Evolutionary conservation across 305 asterid species (phyloP).

Genomic region (Fraxinus paxiana): DNA sequence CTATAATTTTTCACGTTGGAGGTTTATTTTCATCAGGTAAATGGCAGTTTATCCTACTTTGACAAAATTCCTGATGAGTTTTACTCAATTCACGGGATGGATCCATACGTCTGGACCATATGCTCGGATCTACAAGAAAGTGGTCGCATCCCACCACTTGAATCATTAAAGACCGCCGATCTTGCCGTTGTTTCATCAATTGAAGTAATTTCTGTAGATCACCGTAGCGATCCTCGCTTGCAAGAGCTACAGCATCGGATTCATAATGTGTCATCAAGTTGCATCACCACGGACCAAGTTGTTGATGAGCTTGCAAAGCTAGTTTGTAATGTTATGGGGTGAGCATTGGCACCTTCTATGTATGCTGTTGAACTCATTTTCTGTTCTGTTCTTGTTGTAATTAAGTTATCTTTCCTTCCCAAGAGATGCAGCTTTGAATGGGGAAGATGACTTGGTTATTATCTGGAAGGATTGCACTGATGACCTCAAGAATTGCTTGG

Average conservation of each 20-base stretch:
- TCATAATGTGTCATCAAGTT: slow-evolving; percentile 50
- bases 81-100: slow-evolving; percentile 85
- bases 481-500: slow-evolving; percentile 77
- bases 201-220: slow-evolving; percentile 78
- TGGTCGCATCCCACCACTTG: slow-evolving; percentile 85
- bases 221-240: slow-evolving; percentile 70
- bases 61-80: slow-evolving; percentile 84
- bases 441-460: slow-evolving; percentile 63
- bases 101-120: slow-evolving; percentile 89
- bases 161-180: slow-evolving; percentile 65
- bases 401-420: slow-evolving; percentile 34
- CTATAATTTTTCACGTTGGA: slow-evolving; percentile 14
- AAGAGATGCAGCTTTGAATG: slow-evolving; percentile 62
- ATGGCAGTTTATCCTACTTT: slow-evolving; percentile 82
- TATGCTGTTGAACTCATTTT: slow-evolving; percentile 1
- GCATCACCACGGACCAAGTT: slow-evolving; percentile 65
- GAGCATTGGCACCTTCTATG: slow-evolving; percentile 37
- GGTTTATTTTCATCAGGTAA: slow-evolving; percentile 55
- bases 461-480: slow-evolving; percentile 82
- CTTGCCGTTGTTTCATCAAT: slow-evolving; percentile 51
- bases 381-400: slow-evolving; percentile 22
- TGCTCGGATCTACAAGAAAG: slow-evolving; percentile 83
- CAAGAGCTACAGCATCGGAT: slow-evolving; percentile 74
- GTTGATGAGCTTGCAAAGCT: slow-evolving; percentile 92
- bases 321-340: slow-evolving; percentile 93